Evolutionary conservation across 2,329 filamentous ascomycete species (phyloP), one percentile per base, ranked within the genome.

Genomic region (Calonectria leucothoes): DNA sequence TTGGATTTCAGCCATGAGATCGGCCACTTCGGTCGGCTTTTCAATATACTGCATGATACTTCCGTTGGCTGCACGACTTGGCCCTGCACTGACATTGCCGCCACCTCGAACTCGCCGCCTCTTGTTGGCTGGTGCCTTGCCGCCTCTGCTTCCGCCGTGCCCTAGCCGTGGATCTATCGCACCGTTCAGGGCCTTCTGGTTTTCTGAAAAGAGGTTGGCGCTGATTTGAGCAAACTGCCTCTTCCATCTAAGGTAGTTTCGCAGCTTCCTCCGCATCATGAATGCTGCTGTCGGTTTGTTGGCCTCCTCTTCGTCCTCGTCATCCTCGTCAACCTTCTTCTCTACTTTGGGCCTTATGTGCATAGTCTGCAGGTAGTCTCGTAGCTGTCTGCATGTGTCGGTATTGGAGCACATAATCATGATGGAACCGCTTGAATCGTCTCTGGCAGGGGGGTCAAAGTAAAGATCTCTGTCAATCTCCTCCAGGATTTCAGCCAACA

Each of bases 401-500:
- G 94, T 92, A 80, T 98, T 96, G 31, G 93, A 93, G 82, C 96
- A 98, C 97, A 99, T 98, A 82, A 99, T 95, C 39, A 99, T 87
- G 64, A 98, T 95, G 3, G 94, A 95, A n/a, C 94, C 94, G 81
- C 95, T 98, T 0, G 95, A 98, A 79, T 95, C 94, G 82, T 97
- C 95, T 70, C 91, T 89, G n/a, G 89, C 86, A 11, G 88, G 86
- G 7, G 95, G 94, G 75, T 97, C 96, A 80, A 97, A 93, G 82
- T 97, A 97, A 20, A 95, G 89, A 80, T 98, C 96, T 67, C 93
- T 91, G 80, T 98, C 97, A 78, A 99, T 98, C 84, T 99, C 97
- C 75, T 96, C 93, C 6, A 99, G 86, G 0, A 98, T 93, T 70
- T 98, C 95, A n/a, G 95, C 93, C 23, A 99, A 87, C 20, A 98